A percentile compares a stretch with the other conserved stretches of the same genome.
phyloP scores from a whole-genome alignment of 2,329 filamentous ascomycete species.

The Neofusicoccum kwambonambiense region DNA sequence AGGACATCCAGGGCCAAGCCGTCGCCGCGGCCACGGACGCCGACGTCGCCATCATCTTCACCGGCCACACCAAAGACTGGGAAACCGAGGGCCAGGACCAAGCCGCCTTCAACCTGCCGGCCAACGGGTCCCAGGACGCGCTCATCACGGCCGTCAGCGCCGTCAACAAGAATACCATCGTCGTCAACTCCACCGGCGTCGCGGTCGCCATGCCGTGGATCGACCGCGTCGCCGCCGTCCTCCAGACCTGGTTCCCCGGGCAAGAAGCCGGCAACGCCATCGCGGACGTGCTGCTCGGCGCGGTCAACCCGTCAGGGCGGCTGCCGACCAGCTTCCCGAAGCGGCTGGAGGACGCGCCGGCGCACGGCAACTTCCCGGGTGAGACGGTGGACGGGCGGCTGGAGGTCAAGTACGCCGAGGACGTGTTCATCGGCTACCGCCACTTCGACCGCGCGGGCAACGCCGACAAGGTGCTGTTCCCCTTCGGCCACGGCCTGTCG shows the following conservation, averaged over 20 bases:
- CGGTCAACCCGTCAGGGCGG: conserved; percentile 72
- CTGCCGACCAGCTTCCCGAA: conserved; percentile 70
- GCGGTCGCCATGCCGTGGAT: conserved; percentile 74
- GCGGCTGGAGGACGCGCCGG: conserved; percentile 62
- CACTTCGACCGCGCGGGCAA: conserved; percentile 62
- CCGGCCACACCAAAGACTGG: conserved; percentile 75
- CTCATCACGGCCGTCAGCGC: conserved; percentile 63
- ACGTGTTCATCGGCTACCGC: conserved; percentile 71
- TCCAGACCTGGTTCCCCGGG: conserved; percentile 81
- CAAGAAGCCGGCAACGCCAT: conserved; percentile 82
- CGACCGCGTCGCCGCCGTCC: conserved; percentile 61
- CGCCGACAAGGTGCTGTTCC: conserved; percentile 58
- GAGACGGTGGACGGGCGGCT: conserved; percentile 64
- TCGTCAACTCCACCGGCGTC: conserved; percentile 75
- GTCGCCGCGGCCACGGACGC: conserved; percentile 65
- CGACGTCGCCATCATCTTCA: conserved; percentile 76
- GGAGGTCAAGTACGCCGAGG: conserved; percentile 66
- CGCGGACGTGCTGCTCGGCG: conserved; percentile 73
- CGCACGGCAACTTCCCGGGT: conserved; percentile 64
- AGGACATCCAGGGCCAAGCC: conserved; percentile 56
- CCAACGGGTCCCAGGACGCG: conserved; percentile 57
- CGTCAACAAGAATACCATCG: conserved; percentile 65
- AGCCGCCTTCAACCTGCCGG: conserved; percentile 59
- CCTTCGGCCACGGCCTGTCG: conserved; percentile 77
- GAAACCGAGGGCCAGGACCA: conserved; percentile 70